phyloP scores from a whole-genome alignment of 139 green algal genomes.

The Chlamydomonas asymmetrica region DNA sequence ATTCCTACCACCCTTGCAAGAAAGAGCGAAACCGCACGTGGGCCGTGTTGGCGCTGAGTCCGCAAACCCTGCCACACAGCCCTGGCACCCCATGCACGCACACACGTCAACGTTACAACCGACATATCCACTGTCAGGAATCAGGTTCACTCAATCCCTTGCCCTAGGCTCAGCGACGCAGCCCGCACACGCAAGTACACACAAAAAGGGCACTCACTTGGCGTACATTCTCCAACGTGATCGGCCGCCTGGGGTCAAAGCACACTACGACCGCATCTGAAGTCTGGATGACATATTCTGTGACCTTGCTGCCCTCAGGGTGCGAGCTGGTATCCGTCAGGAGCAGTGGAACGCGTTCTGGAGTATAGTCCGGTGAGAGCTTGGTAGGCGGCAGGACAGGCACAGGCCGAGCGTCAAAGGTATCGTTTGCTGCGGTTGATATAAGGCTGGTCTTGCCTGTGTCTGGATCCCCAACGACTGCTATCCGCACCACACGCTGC shows the following conservation, averaged over 20 bases:
- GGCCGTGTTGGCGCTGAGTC: too few species aligned
- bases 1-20: too few species aligned
- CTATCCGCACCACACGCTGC: slow-evolving; percentile 36
- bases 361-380: slow-evolving; percentile 68
- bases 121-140: too few species aligned
- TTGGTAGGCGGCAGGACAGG: slow-evolving; percentile 76
- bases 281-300: slow-evolving; percentile 55
- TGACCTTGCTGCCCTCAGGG: slow-evolving; percentile 64
- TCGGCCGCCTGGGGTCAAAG: slow-evolving; percentile 52
- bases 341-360: slow-evolving; percentile 71
- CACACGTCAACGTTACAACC: too few species aligned
- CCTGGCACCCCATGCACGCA: too few species aligned
- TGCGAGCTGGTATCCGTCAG: slow-evolving; percentile 79
- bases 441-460: slow-evolving; percentile 89
- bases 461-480: slow-evolving; percentile 69
- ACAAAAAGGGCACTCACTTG: too few species aligned
- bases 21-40: too few species aligned
- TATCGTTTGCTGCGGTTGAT: slow-evolving; percentile 74
- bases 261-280: slow-evolving; percentile 80
- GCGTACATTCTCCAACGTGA: slow-evolving; percentile 61
- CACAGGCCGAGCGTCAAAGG: slow-evolving; percentile 71
- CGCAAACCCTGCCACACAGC: too few species aligned
- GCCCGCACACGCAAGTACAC: too few species aligned
- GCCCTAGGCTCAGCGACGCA: too few species aligned
- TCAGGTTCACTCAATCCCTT: too few species aligned